Evolutionary conservation across 352 stramenopile species (phyloP).

Genomic region (Phytophthora palmivora): DNA sequence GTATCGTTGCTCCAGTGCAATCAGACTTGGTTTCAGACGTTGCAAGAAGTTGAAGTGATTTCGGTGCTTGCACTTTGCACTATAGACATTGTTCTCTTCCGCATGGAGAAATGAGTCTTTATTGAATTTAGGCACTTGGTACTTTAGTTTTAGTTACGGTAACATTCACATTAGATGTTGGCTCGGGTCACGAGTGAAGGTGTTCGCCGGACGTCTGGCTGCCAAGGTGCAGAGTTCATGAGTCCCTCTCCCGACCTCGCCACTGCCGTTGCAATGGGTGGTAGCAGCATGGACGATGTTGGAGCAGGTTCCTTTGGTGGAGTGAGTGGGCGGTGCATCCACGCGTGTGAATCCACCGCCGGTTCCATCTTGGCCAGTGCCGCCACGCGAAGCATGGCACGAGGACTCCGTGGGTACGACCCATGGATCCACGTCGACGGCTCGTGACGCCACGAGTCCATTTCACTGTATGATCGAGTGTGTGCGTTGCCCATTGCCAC

Average conservation of each 20-base stretch:
- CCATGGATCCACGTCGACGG: slow-evolving; percentile 34
- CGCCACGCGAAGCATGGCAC: slow-evolving; percentile 48
- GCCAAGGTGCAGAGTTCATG: slow-evolving; percentile 37
- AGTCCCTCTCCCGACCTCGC: slow-evolving; percentile 41
- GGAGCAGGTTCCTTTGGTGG: slow-evolving; percentile 16
- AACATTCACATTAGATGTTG: slow-evolving; percentile 29
- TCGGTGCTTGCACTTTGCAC: too few species aligned
- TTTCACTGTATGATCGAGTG: slow-evolving; percentile 10
- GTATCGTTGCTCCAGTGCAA: too few species aligned
- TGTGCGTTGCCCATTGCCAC: slow-evolving; percentile 23
- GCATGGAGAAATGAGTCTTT: slow-evolving; percentile 24
- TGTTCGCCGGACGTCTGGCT: slow-evolving; percentile 32
- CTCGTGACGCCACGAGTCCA: slow-evolving; percentile 34
- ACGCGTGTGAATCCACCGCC: slow-evolving; percentile 16
- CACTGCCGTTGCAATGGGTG: slow-evolving; percentile 45
- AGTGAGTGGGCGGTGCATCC: slow-evolving; percentile 17
- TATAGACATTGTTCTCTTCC: neutral
- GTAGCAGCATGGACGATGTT: slow-evolving; percentile 30
- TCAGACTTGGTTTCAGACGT: too few species aligned
- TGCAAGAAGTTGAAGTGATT: too few species aligned
- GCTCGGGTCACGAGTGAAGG: slow-evolving; percentile 30
- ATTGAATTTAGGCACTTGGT: slow-evolving; percentile 20
- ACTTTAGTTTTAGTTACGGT: slow-evolving; percentile 20
- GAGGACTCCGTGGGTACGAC: slow-evolving; percentile 42
- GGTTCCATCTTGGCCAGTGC: slow-evolving; percentile 41